phyloP scores from a whole-genome alignment of 192 early-diverging fungal genomes.

The Coemansia sp. region DNA sequence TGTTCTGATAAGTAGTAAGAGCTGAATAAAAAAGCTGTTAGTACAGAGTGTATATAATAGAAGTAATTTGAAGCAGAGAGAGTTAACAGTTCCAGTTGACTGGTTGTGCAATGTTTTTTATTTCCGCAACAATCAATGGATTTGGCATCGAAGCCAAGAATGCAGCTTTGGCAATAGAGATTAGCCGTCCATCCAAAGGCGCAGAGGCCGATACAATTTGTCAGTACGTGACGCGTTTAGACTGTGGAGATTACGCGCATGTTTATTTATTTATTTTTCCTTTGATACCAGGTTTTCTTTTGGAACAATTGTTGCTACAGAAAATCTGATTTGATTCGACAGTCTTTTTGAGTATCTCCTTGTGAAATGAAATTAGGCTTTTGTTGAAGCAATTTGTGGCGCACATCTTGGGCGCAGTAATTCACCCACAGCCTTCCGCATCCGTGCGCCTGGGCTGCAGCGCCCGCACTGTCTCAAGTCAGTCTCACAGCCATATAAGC shows the following conservation, averaged over 20 bases:
- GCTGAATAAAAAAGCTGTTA: too few species aligned
- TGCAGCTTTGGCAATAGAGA: too few species aligned
- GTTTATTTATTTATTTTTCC: neutral
- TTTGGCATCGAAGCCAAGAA: too few species aligned
- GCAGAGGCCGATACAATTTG: neutral
- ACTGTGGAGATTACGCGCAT: neutral
- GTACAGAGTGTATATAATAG: too few species aligned
- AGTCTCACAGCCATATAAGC: slow-evolving; percentile 8
- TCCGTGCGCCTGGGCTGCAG: neutral
- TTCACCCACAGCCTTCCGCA: neutral
- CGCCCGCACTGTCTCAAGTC: slow-evolving; percentile 3
- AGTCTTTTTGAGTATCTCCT: neutral
- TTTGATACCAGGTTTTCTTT: neutral
- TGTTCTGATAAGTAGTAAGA: too few species aligned
- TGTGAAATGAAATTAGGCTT: neutral
- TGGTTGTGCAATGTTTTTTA: too few species aligned
- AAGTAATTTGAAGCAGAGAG: too few species aligned
- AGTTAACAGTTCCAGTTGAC: too few species aligned
- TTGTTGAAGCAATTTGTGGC: neutral
- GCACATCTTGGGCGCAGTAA: neutral
- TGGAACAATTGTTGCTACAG: neutral
- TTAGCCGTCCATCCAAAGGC: neutral
- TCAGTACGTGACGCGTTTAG: neutral
- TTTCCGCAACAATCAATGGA: too few species aligned
- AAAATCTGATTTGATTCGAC: neutral